Conservation (phyloP, 108 stramenopile genomes). For the Skeletonema menzelii region DNA sequence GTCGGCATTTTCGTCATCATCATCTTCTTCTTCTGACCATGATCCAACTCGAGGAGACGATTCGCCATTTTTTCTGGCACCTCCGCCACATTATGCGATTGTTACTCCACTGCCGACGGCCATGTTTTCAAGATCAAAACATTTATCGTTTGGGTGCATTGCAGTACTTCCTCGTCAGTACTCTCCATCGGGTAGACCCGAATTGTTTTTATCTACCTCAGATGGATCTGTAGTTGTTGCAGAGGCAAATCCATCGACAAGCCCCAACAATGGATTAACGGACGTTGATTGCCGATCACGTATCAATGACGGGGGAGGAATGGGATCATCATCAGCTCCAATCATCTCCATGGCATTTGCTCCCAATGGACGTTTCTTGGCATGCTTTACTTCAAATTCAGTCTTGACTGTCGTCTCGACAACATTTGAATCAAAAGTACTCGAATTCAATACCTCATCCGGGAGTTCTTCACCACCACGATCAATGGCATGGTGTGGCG, state of each 20-base stretch:
- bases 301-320: slow-evolving; percentile 27
- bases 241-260: slow-evolving; percentile 37
- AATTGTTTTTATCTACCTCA: slow-evolving; percentile 79
- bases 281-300: slow-evolving; percentile 83
- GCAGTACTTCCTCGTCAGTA: slow-evolving; percentile 70
- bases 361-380: slow-evolving; percentile 94
- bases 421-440: slow-evolving; percentile 89
- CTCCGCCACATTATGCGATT: slow-evolving; percentile 66
- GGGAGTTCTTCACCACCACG: slow-evolving; percentile 68
- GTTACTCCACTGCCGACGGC: slow-evolving; percentile 70
- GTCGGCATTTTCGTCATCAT: not conserved
- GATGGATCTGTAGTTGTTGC: slow-evolving; percentile 80
- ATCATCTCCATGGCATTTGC: slow-evolving; percentile 89
- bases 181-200: slow-evolving; percentile 70
- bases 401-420: slow-evolving; percentile 91
- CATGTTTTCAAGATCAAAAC: slow-evolving; percentile 52
- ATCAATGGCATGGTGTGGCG: slow-evolving; percentile 94
- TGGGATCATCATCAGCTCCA: slow-evolving; percentile 42
- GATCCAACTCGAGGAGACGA: slow-evolving; percentile 4
- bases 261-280: slow-evolving; percentile 58
- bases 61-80: slow-evolving; percentile 23
- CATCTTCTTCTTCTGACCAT: not conserved
- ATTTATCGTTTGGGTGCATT: slow-evolving; percentile 59
- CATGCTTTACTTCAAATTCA: slow-evolving; percentile 87
- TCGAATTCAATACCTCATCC: slow-evolving; percentile 89